These are phyloP conservation scores for Serpula lacrymans DNA, from an alignment of 768 basidiomycete genomes.

Conservation along the genomic window DNA sequence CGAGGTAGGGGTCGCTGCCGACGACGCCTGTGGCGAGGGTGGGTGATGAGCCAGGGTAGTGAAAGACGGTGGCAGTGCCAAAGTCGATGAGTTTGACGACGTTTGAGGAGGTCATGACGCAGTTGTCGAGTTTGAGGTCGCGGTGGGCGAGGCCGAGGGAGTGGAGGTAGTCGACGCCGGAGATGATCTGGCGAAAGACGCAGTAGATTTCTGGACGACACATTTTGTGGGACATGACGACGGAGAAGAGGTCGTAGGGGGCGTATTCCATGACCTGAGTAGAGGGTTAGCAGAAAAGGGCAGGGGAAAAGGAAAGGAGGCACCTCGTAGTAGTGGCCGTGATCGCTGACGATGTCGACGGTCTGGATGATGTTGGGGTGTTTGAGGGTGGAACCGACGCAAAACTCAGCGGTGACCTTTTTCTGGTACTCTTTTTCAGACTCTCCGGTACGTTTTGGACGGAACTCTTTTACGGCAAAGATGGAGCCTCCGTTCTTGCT, in stretches of 20 bases:
- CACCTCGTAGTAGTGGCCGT: constrained; percentile 98
- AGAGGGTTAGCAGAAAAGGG: constrained; percentile 4
- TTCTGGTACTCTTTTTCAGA: constrained; percentile 97
- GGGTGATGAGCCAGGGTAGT: constrained; percentile 73
- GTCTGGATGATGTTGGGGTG: constrained; percentile 97
- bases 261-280: constrained; percentile 99
- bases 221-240: constrained; percentile 99
- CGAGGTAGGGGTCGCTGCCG: constrained; percentile 97
- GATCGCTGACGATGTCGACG: constrained; percentile 95
- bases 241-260: constrained; percentile 95
- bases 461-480: constrained; percentile 97
- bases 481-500: constrained; percentile 78
- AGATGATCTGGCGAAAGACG: constrained; percentile 97
- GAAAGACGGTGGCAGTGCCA: constrained; percentile 99
- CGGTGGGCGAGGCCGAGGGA: constrained; percentile 97
- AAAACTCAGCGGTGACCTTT: constrained; percentile 99
- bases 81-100: constrained; percentile 99
- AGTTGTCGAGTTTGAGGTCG: constrained; percentile 99
- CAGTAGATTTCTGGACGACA: constrained; percentile 97
- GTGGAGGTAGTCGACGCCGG: constrained; percentile 97
- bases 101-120: constrained; percentile 95
- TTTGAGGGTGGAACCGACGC: constrained; percentile 91
- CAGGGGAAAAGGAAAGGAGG: constrained; percentile 8
- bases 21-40: constrained; percentile 85
- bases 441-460: constrained; percentile 86